Conservation (phyloP, 768 basidiomycete genomes). For the Crassisporium funariophilum region DNA sequence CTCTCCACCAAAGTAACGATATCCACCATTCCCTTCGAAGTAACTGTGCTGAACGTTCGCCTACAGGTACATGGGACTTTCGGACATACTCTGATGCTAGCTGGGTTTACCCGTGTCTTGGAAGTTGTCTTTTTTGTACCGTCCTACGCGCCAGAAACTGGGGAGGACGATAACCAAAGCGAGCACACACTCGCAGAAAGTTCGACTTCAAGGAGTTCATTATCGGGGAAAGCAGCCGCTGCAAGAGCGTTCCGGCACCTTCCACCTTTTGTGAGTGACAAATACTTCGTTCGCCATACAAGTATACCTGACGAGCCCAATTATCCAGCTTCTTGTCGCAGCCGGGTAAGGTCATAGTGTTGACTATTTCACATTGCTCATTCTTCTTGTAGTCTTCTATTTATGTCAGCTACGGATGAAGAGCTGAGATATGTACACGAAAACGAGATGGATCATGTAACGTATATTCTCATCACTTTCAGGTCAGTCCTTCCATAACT, state of each 20-base stretch:
- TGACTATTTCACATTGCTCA: neutral
- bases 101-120: constrained; percentile 76
- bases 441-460: constrained; percentile 86
- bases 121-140: constrained; percentile 79
- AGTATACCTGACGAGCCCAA: neutral
- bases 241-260: constrained; percentile 78
- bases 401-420: constrained; percentile 95
- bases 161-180: constrained; percentile 57
- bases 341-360: constrained; percentile 54
- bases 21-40: neutral
- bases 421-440: constrained; percentile 73
- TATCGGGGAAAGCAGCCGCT: constrained; percentile 23
- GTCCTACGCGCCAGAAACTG: constrained; percentile 22
- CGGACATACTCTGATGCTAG: constrained; percentile 84
- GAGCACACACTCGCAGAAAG: constrained; percentile 64
- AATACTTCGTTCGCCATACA: neutral
- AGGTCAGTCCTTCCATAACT: constrained; percentile 46
- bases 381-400: constrained; percentile 57
- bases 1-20: constrained; percentile 72
- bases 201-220: constrained; percentile 12
- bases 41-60: neutral
- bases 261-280: constrained; percentile 80
- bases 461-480: constrained; percentile 84
- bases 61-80: constrained; percentile 78
- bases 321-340: constrained; percentile 62